Evolutionary conservation across 495 filamentous ascomycete genomes (phyloP), one percentile per base, ranked within the genome.

Genomic region (Daldinia caldariorum): DNA sequence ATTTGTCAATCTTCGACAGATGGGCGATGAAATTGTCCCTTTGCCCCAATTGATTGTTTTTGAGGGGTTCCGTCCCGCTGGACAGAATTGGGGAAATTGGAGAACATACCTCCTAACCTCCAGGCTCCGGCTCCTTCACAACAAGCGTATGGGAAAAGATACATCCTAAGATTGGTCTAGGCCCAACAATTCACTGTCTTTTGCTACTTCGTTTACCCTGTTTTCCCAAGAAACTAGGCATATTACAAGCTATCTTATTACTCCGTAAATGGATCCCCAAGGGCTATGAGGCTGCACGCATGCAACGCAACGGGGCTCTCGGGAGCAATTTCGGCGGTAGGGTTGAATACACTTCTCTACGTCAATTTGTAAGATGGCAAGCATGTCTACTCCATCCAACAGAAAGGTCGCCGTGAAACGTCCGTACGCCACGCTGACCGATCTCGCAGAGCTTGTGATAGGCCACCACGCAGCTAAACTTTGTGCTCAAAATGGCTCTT

Each of bases 81-180:
- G 69, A 53, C 49, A 68, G 41, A 68, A 72, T 72, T 72, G 70
- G 70, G 65, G 70, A 72, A 72, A 72, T 72, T 72, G 70, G 70
- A 68, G 70, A 72, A 61, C 61, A 57, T 51, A 49, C 56, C 47
- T 67, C 9, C 16, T n/a, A n/a, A n/a, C n/a, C 26, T 26, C 26
- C 26, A 26, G 26, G 26, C 26, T 26, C 26, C 34, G 58, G 8
- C 50, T 61, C 50, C 20, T 37, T 56, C 50, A 53, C 31, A 10
- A 37, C n/a, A 7, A 58, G n/a, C 38, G n/a, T 49, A 26, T 58
- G 45, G 59, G 35, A 56, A 67, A 67, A 60, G 67, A 47, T 50
- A 61, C 51, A 55, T 63, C 39, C 63, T 71, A 8, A 58, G 69
- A 64, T 57, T 47, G 70, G 65, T 68, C 70, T 72, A 72, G 70